Conservation (phyloP, 352 stramenopile genomes). For the Pythium monospermum region DNA sequence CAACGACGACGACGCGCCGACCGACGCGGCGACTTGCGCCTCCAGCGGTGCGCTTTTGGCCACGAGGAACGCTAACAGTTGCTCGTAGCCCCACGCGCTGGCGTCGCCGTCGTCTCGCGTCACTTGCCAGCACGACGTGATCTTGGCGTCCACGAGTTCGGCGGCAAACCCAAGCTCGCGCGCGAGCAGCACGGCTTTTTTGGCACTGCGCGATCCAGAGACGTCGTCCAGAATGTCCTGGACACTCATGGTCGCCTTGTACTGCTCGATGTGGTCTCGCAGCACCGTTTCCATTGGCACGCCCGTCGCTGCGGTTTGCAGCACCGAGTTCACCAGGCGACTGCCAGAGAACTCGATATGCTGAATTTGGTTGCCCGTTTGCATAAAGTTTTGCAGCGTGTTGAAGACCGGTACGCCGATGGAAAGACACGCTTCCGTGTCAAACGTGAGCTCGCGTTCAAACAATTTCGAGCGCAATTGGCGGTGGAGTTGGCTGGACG, state of each 20-base stretch:
- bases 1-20: slow-evolving; percentile 25
- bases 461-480: slow-evolving; percentile 66
- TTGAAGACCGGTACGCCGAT: slow-evolving; percentile 90
- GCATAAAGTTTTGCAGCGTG: slow-evolving; percentile 91
- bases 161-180: slow-evolving; percentile 88
- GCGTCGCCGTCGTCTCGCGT: slow-evolving; percentile 24
- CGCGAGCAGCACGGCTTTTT: slow-evolving; percentile 91
- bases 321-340: slow-evolving; percentile 80
- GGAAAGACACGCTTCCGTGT: slow-evolving; percentile 70
- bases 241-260: slow-evolving; percentile 46
- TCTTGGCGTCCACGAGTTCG: slow-evolving; percentile 64
- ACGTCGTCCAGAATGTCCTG: slow-evolving; percentile 91
- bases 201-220: slow-evolving; percentile 82
- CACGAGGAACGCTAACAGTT: slow-evolving; percentile 53
- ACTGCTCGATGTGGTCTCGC: slow-evolving; percentile 50
- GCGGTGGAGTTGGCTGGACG: slow-evolving; percentile 64
- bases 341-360: slow-evolving; percentile 89
- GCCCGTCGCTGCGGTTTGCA: slow-evolving; percentile 34
- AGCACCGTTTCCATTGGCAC: slow-evolving; percentile 54
- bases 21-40: slow-evolving; percentile 28
- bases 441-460: slow-evolving; percentile 87
- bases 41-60: slow-evolving; percentile 33
- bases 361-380: slow-evolving; percentile 89
- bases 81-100: slow-evolving; percentile 45
- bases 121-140: slow-evolving; percentile 39